Evolutionary conservation across 768 basidiomycete genomes (phyloP).

Genomic region (Kwoniella sp.): DNA sequence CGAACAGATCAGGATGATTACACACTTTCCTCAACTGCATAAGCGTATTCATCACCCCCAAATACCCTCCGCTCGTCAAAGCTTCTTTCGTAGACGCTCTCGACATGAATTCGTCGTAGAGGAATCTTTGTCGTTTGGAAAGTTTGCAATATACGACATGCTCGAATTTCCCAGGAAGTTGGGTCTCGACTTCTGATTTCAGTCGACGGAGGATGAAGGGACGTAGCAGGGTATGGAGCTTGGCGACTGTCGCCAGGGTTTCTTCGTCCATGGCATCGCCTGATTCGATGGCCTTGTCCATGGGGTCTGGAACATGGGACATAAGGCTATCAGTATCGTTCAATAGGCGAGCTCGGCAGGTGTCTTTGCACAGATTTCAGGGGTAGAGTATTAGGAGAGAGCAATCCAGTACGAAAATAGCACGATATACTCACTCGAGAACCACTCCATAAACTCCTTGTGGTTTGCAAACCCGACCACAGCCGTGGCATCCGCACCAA

Average conservation of each 20-base stretch:
- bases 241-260: constrained; percentile 76
- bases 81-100: constrained; percentile 80
- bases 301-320: constrained; percentile 66
- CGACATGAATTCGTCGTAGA: constrained; percentile 96
- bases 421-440: constrained; percentile 73
- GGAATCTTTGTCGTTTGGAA: constrained; percentile 88
- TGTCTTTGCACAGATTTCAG: too few relatives aligned
- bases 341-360: too few relatives aligned
- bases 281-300: constrained; percentile 86
- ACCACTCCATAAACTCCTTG: constrained; percentile 94
- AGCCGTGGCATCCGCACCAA: constrained; percentile 47
- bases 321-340: neutral
- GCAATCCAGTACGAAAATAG: too few relatives aligned
- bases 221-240: constrained; percentile 62
- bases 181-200: constrained; percentile 57
- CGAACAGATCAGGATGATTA: constrained; percentile 58
- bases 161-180: constrained; percentile 71
- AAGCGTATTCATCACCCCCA: constrained; percentile 59
- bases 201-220: constrained; percentile 57
- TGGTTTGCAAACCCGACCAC: constrained; percentile 75
- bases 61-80: constrained; percentile 70
- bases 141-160: constrained; percentile 84
- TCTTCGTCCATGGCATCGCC: constrained; percentile 68
- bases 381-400: too few relatives aligned
- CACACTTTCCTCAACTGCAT: constrained; percentile 59